These are phyloP conservation scores for Candida namnaoensis DNA, from an alignment of 805 yeast species.

Conservation along the genomic window DNA sequence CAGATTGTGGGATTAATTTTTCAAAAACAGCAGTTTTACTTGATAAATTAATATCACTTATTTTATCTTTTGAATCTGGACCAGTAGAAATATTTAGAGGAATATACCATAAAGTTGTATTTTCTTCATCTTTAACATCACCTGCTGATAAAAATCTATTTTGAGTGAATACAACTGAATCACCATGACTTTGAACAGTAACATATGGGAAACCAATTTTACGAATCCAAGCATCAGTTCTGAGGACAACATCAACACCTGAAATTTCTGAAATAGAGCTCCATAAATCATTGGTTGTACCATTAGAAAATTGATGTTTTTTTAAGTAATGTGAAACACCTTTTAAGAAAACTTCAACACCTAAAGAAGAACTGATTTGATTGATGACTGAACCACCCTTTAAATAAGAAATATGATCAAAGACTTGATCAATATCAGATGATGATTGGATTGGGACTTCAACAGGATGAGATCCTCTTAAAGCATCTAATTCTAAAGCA, in stretches of 20 bases:
- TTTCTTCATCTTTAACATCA: conserved; percentile 66
- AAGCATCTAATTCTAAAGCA: conserved; percentile 65
- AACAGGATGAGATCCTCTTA: conserved; percentile 78
- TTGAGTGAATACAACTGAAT: conserved; percentile 51
- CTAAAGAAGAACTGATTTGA: conserved; percentile 70
- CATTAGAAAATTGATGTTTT: conserved; percentile 69
- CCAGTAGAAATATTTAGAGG: conserved; percentile 37
- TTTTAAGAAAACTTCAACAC: conserved; percentile 63
- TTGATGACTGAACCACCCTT: conserved; percentile 76
- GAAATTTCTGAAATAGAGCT: conserved; percentile 55
- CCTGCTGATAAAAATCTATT: conserved; percentile 68
- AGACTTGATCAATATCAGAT: conserved; percentile 74
- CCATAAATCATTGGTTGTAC: conserved; percentile 70
- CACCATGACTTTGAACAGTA: conserved; percentile 42
- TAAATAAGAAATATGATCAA: conserved; percentile 74
- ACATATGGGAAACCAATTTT: conserved; percentile 74
- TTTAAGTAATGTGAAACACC: conserved; percentile 74
- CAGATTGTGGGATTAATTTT: conserved; percentile 28
- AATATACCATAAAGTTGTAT: conserved; percentile 55
- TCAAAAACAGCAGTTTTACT: conserved; percentile 35
- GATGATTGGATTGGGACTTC: conserved; percentile 75
- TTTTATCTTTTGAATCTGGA: conserved; percentile 40
- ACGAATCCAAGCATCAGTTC: conserved; percentile 73
- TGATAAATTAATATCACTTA: conserved; percentile 44
- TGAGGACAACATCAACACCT: conserved; percentile 59